Evolutionary conservation across 2,329 filamentous ascomycete species (phyloP).

Genomic region (Fusarium pseudonygamai): DNA sequence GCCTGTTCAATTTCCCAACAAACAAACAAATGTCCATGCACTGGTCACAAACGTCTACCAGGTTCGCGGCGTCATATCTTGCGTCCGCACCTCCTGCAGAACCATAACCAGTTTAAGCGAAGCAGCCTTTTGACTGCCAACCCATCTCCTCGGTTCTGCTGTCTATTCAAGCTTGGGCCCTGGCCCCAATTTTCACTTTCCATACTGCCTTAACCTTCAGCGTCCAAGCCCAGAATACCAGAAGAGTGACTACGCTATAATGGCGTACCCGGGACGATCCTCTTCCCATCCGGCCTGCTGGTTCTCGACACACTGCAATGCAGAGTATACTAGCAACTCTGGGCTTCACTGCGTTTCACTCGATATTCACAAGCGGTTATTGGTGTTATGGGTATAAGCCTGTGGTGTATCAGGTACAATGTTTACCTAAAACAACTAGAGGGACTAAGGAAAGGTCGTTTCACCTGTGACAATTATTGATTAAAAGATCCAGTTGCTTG

Average conservation of each 20-base stretch:
- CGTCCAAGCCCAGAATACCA: slow-evolving; percentile 21
- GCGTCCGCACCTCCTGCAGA: slow-evolving; percentile 16
- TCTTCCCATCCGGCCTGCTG: slow-evolving; percentile 35
- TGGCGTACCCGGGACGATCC: slow-evolving; percentile 37
- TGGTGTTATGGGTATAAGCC: not conserved
- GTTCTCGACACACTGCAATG: slow-evolving; percentile 9
- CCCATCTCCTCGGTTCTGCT: slow-evolving; percentile 22
- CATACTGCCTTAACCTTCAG: not conserved
- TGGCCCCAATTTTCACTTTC: not conserved
- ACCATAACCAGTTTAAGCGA: not conserved
- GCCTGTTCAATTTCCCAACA: not conserved
- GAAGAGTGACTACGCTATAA: slow-evolving; percentile 32
- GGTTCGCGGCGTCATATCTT: slow-evolving; percentile 19
- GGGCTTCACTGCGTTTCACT: not conserved
- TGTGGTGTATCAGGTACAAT: not conserved
- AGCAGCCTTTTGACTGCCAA: slow-evolving; percentile 26
- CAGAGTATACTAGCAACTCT: not conserved
- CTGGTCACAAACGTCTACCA: slow-evolving; percentile 7
- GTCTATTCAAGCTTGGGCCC: slow-evolving; percentile 21
- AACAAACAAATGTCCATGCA: slow-evolving; percentile 9
- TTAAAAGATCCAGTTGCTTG: not conserved
- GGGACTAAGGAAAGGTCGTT: not conserved
- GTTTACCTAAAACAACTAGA: not conserved
- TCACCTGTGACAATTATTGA: not conserved
- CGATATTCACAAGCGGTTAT: not conserved